Evolutionary conservation across 768 basidiomycete genomes (phyloP).

Genomic region (Cystofilobasidium macerans): DNA sequence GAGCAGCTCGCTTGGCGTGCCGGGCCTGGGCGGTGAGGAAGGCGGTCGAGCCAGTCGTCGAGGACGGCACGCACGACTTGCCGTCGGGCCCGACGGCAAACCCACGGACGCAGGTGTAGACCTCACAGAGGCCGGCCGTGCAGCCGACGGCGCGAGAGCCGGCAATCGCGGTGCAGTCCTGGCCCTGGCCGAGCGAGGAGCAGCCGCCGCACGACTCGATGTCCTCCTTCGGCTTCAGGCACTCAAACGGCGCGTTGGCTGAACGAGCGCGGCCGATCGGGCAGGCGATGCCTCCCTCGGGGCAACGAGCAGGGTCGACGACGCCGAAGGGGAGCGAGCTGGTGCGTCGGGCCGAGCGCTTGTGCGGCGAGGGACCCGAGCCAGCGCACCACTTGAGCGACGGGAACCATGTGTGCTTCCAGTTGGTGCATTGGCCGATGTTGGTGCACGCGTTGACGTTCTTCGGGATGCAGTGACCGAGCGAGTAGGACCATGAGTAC

Average conservation of each 20-base stretch:
- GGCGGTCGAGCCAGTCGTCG: background rate
- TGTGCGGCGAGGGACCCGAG: background rate
- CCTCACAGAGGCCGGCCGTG: slow-evolving; percentile 15
- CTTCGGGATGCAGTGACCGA: slow-evolving; percentile 15
- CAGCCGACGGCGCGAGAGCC: slow-evolving; percentile 19
- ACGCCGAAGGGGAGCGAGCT: slow-evolving; percentile 14
- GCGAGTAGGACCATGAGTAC: slow-evolving; percentile 3
- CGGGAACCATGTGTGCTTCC: slow-evolving; percentile 7
- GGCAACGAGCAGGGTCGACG: slow-evolving; percentile 15
- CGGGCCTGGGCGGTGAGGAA: background rate
- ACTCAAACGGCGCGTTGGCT: slow-evolving; percentile 19
- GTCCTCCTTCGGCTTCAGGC: slow-evolving; percentile 12
- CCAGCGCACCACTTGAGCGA: background rate
- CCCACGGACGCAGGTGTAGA: slow-evolving; percentile 7
- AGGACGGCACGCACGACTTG: background rate
- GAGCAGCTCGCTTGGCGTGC: background rate
- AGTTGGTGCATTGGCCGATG: slow-evolving; percentile 3
- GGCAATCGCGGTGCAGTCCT: slow-evolving; percentile 17
- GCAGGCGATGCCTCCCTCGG: slow-evolving; percentile 13
- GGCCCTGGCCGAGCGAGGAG: slow-evolving; percentile 10
- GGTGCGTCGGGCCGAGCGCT: background rate
- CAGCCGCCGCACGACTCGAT: slow-evolving; percentile 25
- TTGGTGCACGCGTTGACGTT: slow-evolving; percentile 5
- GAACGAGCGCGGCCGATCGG: background rate
- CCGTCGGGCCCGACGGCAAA: background rate